These are phyloP conservation scores for Umbelopsis sp. DNA, from an alignment of 371 early-diverging fungal species.

Conservation along the genomic window DNA sequence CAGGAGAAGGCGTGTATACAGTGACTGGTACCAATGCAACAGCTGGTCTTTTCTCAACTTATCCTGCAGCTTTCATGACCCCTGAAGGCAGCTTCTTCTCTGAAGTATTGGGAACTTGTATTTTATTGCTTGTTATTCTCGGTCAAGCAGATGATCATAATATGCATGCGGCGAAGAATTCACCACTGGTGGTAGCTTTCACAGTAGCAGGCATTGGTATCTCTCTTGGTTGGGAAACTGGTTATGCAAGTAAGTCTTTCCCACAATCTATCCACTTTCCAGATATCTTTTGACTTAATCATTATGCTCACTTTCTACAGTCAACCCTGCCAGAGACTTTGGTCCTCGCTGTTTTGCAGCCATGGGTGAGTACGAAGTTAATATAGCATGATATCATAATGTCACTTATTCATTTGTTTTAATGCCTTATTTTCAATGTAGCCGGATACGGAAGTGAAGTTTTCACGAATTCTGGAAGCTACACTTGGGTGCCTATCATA, in stretches of 20 bases:
- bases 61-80: conserved; percentile 34
- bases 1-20: conserved; percentile 48
- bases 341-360: conserved; percentile 85
- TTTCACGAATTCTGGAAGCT: conserved; percentile 66
- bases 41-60: conserved; percentile 74
- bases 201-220: neutral
- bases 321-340: conserved; percentile 91
- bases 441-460: conserved; percentile 79
- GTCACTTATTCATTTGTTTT: neutral
- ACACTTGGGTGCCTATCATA: conserved; percentile 78
- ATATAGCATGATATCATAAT: neutral
- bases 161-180: neutral
- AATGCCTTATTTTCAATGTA: neutral
- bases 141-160: conserved; percentile 2
- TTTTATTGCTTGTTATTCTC: neutral
- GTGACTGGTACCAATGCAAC: conserved; percentile 35
- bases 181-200: neutral
- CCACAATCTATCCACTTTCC: too few relatives aligned
- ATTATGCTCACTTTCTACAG: conserved; percentile 31
- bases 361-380: conserved; percentile 22
- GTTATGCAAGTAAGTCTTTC: conserved; percentile 2
- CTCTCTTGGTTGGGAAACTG: neutral
- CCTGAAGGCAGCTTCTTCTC: neutral
- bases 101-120: neutral
- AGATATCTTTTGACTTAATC: neutral